These are phyloP conservation scores for Cylindrodendrum hubeiense DNA, from an alignment of 2,329 filamentous ascomycete genomes.

Conservation along the genomic window DNA sequence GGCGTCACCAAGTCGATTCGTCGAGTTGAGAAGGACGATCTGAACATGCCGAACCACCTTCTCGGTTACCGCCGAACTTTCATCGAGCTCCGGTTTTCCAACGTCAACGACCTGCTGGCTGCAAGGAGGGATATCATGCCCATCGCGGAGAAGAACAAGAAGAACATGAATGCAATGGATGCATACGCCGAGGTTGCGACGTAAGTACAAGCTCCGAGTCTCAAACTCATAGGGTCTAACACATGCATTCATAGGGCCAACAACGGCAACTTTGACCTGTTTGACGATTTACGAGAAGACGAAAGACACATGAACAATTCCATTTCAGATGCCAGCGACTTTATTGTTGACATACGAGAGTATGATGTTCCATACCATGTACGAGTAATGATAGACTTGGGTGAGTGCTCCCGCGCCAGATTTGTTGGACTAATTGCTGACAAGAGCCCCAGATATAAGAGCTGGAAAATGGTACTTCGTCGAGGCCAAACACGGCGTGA, in stretches of 20 bases:
- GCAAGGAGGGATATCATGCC: constrained; percentile 88
- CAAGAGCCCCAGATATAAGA: constrained; percentile 77
- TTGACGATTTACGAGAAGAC: constrained; percentile 87
- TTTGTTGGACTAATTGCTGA: constrained; percentile 19
- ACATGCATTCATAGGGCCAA: constrained; percentile 61
- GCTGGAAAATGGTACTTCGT: constrained; percentile 98
- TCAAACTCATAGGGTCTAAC: not conserved
- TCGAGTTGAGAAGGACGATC: constrained; percentile 90
- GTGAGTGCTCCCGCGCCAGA: constrained; percentile 56
- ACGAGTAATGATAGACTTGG: constrained; percentile 95
- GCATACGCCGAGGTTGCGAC: constrained; percentile 96
- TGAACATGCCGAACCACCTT: constrained; percentile 95
- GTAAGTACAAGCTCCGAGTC: constrained; percentile 60
- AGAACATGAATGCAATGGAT: constrained; percentile 96
- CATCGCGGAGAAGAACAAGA: constrained; percentile 95
- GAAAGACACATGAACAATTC: constrained; percentile 81
- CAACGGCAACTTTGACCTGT: constrained; percentile 91
- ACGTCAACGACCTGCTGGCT: constrained; percentile 87
- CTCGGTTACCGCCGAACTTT: constrained; percentile 92
- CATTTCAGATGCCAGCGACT: constrained; percentile 93
- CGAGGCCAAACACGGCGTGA: constrained; percentile 90
- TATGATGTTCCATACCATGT: constrained; percentile 99
- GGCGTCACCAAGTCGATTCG: constrained; percentile 84
- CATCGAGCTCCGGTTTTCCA: constrained; percentile 86
- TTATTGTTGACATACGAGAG: constrained; percentile 97